Evolutionary conservation across 495 filamentous ascomycete species (phyloP).

Genomic region (Sphaerosporella brunnea): DNA sequence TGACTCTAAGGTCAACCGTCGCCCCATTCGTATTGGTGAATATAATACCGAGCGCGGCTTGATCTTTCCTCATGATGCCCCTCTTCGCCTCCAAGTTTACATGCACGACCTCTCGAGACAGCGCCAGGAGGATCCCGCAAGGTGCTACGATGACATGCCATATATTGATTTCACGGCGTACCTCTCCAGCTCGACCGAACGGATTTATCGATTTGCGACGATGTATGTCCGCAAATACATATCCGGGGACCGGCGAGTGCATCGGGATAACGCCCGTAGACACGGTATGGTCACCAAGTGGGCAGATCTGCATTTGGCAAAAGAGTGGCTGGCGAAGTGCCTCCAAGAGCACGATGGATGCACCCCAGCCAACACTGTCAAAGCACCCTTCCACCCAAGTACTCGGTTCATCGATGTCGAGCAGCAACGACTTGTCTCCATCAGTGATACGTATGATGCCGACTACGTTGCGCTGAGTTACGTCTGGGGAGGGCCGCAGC

Average conservation of each 20-base stretch:
- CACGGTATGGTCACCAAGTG: not conserved
- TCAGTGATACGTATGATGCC: not conserved
- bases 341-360: not conserved
- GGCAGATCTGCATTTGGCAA: not conserved
- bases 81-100: not conserved
- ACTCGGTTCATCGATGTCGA: not conserved
- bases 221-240: not conserved
- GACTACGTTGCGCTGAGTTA: constrained; percentile 11
- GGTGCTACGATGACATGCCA: not conserved
- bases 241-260: not conserved
- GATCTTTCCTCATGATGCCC: too few species aligned
- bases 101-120: not conserved
- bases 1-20: not conserved
- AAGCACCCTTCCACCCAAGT: not conserved
- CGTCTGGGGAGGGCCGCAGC: constrained; percentile 11
- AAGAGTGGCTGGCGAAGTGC: not conserved
- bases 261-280: not conserved
- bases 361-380: not conserved
- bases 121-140: not conserved
- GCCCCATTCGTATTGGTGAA: not conserved
- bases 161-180: not conserved
- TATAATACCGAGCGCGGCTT: too few species aligned
- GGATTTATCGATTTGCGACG: not conserved
- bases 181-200: not conserved
- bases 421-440: not conserved